Conservation (phyloP, 2,329 filamentous ascomycete genomes). For the Periglandula ipomoeae region DNA sequence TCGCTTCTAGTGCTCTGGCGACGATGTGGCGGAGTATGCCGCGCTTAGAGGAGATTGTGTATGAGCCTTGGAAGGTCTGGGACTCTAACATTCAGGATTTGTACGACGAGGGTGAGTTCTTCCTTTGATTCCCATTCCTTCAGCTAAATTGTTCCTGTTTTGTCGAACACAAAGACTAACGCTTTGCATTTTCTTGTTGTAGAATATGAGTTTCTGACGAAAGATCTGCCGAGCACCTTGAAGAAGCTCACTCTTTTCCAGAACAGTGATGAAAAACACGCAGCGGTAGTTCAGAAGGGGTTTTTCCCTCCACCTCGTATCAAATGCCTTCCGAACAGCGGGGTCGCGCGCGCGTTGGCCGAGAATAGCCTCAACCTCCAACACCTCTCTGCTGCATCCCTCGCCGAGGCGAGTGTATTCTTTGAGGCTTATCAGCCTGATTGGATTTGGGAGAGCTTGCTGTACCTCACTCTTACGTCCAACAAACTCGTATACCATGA, state of each 20-base stretch:
- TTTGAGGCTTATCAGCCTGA: background rate
- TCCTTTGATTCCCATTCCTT: background rate
- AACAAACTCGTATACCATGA: background rate
- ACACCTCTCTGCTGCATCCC: background rate
- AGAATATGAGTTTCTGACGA: background rate
- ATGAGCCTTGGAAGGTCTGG: background rate
- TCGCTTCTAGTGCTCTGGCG: background rate
- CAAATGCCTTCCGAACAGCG: too few species aligned
- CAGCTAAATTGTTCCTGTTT: too few species aligned
- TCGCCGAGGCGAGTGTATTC: background rate
- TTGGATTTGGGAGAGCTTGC: background rate
- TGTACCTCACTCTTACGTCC: background rate
- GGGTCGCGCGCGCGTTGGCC: background rate
- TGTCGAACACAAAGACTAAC: too few species aligned
- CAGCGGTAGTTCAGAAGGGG: background rate
- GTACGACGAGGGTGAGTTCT: background rate
- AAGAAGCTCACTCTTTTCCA: background rate
- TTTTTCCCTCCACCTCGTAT: too few species aligned
- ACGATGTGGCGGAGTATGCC: background rate
- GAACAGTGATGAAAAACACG: background rate
- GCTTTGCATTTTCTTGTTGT: background rate
- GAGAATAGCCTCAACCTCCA: background rate
- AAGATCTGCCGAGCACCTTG: background rate
- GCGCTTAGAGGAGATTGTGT: background rate
- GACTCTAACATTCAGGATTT: background rate